Evolutionary conservation across 2,329 filamentous ascomycete species (phyloP).

Genomic region (Dothideomycetes sp.): DNA sequence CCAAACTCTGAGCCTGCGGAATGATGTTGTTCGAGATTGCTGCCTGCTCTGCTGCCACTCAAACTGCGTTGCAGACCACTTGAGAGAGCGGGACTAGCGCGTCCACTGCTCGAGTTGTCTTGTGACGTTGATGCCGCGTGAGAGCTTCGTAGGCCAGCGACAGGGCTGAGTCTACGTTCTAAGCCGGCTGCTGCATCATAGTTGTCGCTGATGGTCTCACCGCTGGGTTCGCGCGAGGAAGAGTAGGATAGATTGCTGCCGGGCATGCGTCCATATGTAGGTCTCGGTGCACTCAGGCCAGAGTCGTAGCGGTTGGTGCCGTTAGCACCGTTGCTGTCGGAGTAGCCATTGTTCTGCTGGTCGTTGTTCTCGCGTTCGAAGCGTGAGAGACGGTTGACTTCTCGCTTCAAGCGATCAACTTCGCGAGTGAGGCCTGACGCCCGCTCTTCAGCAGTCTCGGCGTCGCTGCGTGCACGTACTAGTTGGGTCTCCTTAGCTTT

Average conservation of each 20-base stretch:
- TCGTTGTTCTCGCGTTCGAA: conserved; percentile 7
- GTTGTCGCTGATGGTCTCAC: conserved; percentile 38
- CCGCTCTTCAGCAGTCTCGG: conserved; percentile 76
- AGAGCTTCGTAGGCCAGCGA: conserved; percentile 6
- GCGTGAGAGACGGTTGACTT: conserved; percentile 37
- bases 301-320: conserved; percentile 13
- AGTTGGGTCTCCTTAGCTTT: conserved; percentile 96
- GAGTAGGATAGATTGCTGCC: conserved; percentile 3
- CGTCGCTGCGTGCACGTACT: conserved; percentile 81
- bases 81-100: conserved; percentile 11
- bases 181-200: conserved; percentile 1
- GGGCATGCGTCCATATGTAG: conserved; percentile 1
- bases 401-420: conserved; percentile 86
- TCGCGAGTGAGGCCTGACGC: conserved; percentile 79
- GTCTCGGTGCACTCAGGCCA: conserved; percentile 1
- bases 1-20: conserved; percentile 3
- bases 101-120: conserved; percentile 13
- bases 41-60: conserved; percentile 10
- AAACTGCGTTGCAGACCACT: conserved; percentile 6
- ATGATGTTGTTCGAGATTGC: conserved; percentile 3
- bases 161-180: conserved; percentile 10
- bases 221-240: conserved; percentile 7
- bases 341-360: conserved; percentile 10
- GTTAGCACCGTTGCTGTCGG: conserved; percentile 15
- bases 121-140: conserved; percentile 3